A percentile compares a stretch with the other conserved stretches of the same genome.
Conservation (phyloP, 1,139 yeast genomes). For the Kurtzmaniella quercitrusa region DNA sequence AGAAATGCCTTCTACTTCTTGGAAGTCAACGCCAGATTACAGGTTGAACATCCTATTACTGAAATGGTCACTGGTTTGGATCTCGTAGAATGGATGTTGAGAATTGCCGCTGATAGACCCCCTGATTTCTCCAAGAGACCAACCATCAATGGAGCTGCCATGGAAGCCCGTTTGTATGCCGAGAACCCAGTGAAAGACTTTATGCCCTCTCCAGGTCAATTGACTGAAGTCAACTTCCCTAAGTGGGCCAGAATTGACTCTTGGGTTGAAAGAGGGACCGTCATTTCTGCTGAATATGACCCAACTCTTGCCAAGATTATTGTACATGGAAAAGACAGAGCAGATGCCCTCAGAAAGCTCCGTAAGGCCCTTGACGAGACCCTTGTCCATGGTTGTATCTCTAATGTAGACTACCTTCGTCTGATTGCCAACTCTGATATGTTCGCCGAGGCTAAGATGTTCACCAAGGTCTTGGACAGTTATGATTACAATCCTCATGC, state of each 20-base stretch:
- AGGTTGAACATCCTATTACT: slow-evolving; percentile 96
- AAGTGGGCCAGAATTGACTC: slow-evolving; percentile 88
- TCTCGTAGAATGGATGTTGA: slow-evolving; percentile 94
- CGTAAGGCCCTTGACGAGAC: slow-evolving; percentile 83
- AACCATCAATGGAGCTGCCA: slow-evolving; percentile 75
- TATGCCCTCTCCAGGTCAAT: slow-evolving; percentile 93
- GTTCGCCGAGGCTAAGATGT: slow-evolving; percentile 80
- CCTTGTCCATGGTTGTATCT: slow-evolving; percentile 78
- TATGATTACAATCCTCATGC: slow-evolving; percentile 78
- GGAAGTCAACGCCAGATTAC: slow-evolving; percentile 94
- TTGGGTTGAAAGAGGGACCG: slow-evolving; percentile 92
- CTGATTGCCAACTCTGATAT: slow-evolving; percentile 77
- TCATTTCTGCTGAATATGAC: slow-evolving; percentile 87
- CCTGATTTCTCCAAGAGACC: slow-evolving; percentile 66
- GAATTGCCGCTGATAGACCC: slow-evolving; percentile 83
- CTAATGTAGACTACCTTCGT: slow-evolving; percentile 86
- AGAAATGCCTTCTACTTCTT: slow-evolving; percentile 89
- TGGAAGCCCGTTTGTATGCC: slow-evolving; percentile 95
- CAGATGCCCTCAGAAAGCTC: slow-evolving; percentile 73
- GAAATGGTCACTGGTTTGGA: slow-evolving; percentile 93
- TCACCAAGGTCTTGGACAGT: slow-evolving; percentile 84
- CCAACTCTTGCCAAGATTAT: slow-evolving; percentile 95
- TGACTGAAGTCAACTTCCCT: slow-evolving; percentile 82
- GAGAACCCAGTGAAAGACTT: slow-evolving; percentile 95
- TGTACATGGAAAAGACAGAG: slow-evolving; percentile 86